These are phyloP conservation scores for Solanum sitiens DNA, from an alignment of 257 asterid species.

Conservation along the genomic window DNA sequence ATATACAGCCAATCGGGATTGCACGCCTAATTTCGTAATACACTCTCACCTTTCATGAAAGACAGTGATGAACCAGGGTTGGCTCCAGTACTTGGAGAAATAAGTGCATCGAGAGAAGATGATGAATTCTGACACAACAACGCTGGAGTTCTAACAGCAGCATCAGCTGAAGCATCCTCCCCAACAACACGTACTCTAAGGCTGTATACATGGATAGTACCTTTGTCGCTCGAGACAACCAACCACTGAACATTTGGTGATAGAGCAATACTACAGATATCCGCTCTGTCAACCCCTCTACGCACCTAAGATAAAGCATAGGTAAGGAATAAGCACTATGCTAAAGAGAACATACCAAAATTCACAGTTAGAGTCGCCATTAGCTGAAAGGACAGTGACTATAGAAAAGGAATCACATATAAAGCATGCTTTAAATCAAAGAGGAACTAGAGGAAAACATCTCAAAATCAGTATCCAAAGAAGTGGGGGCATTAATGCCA, in stretches of 20 bases:
- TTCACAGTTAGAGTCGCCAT: not conserved
- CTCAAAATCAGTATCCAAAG: not conserved
- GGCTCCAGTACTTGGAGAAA: constrained; percentile 57
- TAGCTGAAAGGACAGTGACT: not conserved
- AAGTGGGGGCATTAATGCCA: not conserved
- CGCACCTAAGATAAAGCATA: constrained; percentile 62
- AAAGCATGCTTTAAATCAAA: not conserved
- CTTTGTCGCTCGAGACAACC: constrained; percentile 91
- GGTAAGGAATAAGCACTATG: not conserved
- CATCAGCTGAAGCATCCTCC: constrained; percentile 44
- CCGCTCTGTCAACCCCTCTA: constrained; percentile 86
- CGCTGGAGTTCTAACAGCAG: constrained; percentile 34
- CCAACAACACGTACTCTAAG: constrained; percentile 77
- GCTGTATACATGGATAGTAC: constrained; percentile 85
- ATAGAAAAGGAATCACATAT: not conserved
- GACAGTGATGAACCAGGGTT: constrained; percentile 84
- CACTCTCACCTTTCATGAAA: constrained; percentile 73
- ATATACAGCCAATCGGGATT: not conserved
- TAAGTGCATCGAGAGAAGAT: constrained; percentile 60
- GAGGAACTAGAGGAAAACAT: not conserved
- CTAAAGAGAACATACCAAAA: not conserved
- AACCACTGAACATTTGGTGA: constrained; percentile 92
- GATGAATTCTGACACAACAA: constrained; percentile 44
- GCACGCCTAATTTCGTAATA: not conserved
- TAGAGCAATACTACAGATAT: constrained; percentile 65